A percentile compares a stretch with the other conserved stretches of the same genome.
These are phyloP conservation scores for Lodderomyces pseudojiufengensis DNA, from an alignment of 1,139 yeast species.

Conservation along the genomic window DNA sequence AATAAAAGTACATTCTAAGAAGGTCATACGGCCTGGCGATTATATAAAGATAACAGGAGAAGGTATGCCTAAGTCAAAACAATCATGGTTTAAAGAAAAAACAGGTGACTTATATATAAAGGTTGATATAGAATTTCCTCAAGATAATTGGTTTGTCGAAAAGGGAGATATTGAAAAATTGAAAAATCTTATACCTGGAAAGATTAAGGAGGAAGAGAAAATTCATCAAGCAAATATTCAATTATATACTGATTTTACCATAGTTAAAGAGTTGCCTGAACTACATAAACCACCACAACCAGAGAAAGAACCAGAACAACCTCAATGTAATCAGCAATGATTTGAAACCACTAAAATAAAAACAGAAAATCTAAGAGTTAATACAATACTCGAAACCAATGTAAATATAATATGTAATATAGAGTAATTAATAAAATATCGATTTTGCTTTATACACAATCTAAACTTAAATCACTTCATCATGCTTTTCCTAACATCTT, in stretches of 20 bases:
- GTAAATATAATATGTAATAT: no score
- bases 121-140: constrained; percentile 76
- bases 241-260: constrained; percentile 38
- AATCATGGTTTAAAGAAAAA: constrained; percentile 32
- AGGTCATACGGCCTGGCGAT: constrained; percentile 79
- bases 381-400: no score
- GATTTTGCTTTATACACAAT: neutral
- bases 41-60: constrained; percentile 64
- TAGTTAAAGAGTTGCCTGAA: constrained; percentile 30
- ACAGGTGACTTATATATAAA: constrained; percentile 76
- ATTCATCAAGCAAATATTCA: constrained; percentile 39
- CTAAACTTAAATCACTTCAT: neutral
- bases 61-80: constrained; percentile 72
- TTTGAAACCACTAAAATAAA: no score
- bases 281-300: constrained; percentile 26
- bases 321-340: constrained; percentile 46
- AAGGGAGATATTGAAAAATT: constrained; percentile 54
- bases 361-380: no score
- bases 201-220: constrained; percentile 23
- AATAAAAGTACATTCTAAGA: constrained; percentile 64
- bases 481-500: constrained; percentile 42
- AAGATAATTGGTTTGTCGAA: constrained; percentile 75
- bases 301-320: constrained; percentile 18
- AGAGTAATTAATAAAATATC: neutral
- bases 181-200: constrained; percentile 52